A percentile compares a stretch with the other conserved stretches of the same genome.
phyloP scores from a whole-genome alignment of 1,139 yeast species.

The Debaryomyces nepalensis region DNA sequence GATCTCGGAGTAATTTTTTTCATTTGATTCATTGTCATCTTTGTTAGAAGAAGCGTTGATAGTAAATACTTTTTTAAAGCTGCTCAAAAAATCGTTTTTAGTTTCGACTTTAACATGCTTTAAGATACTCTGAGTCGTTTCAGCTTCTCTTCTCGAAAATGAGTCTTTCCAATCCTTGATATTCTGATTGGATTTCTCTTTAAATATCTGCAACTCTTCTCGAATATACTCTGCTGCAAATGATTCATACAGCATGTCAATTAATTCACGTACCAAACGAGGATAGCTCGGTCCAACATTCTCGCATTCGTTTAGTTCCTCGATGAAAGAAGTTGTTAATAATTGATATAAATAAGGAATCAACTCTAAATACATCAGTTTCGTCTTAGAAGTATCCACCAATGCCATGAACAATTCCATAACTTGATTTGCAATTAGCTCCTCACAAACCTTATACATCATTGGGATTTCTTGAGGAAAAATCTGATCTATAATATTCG shows the following conservation, averaged over 20 bases:
- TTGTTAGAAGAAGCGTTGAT: constrained; percentile 34
- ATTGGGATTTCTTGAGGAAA: constrained; percentile 49
- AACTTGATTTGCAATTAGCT: constrained; percentile 46
- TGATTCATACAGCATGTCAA: constrained; percentile 55
- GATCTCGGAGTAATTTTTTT: constrained; percentile 40
- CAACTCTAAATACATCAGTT: constrained; percentile 29
- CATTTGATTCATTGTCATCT: constrained; percentile 21
- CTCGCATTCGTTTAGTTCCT: constrained; percentile 29
- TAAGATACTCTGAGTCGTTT: constrained; percentile 44
- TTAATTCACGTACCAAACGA: constrained; percentile 39
- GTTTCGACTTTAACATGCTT: constrained; percentile 47
- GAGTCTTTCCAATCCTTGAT: constrained; percentile 41
- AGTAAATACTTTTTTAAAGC: constrained; percentile 65
- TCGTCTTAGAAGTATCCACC: constrained; percentile 34
- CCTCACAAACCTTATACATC: constrained; percentile 55
- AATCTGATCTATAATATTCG: constrained; percentile 41
- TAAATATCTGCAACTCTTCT: constrained; percentile 44
- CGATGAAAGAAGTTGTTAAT: constrained; percentile 31
- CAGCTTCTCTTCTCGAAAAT: constrained; percentile 43
- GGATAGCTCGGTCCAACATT: constrained; percentile 43
- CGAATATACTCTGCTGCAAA: constrained; percentile 54
- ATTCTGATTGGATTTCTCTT: constrained; percentile 29
- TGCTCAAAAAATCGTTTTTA: constrained; percentile 53
- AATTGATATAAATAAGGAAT: constrained; percentile 41
- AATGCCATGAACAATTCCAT: constrained; percentile 39